phyloP scores from a whole-genome alignment of 2,329 filamentous ascomycete genomes.

The Arthrobotrys iridis region DNA sequence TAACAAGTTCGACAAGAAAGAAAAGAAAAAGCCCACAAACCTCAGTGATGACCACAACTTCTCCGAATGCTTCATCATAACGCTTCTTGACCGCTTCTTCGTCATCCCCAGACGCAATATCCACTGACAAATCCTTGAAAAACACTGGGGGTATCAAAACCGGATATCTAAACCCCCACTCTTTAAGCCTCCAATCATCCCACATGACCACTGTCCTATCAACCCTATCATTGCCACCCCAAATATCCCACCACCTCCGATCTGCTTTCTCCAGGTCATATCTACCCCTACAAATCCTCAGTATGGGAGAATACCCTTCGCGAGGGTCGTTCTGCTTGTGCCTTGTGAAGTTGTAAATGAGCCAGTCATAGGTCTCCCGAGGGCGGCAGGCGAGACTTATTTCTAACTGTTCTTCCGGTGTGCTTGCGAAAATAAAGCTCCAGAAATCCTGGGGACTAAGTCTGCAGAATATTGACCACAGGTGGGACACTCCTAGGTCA shows the following conservation, averaged over 20 bases:
- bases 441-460: constrained; percentile 2
- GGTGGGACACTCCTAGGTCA: too few relatives aligned
- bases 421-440: constrained; percentile 6
- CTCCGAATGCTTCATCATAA: neutral
- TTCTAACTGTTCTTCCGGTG: neutral
- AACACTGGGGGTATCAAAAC: neutral
- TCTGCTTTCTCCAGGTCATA: neutral
- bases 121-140: too few relatives aligned
- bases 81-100: neutral
- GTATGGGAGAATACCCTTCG: neutral
- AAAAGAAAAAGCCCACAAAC: neutral
- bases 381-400: neutral
- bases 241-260: neutral
- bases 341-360: neutral
- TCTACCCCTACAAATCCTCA: constrained; percentile 1
- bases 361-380: neutral
- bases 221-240: neutral
- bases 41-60: neutral
- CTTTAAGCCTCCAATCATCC: constrained; percentile 34
- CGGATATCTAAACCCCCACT: constrained; percentile 18
- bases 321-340: neutral
- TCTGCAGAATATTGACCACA: neutral
- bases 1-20: neutral
- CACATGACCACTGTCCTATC: constrained; percentile 5
- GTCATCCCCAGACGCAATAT: neutral